These are phyloP conservation scores for Kwoniella newhampshirensis DNA, from an alignment of 768 basidiomycete species.

Conservation along the genomic window DNA sequence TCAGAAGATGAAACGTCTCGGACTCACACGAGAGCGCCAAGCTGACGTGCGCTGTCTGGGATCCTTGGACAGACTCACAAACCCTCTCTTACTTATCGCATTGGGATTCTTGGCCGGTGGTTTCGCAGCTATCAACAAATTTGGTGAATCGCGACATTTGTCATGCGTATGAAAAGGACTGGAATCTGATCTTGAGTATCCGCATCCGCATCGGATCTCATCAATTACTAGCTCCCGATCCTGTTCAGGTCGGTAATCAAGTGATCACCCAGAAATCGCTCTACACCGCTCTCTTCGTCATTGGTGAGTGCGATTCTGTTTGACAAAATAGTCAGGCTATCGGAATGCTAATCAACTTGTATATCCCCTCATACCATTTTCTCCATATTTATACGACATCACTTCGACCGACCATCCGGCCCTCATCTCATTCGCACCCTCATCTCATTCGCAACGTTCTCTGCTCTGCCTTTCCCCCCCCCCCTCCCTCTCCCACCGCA, in stretches of 20 bases:
- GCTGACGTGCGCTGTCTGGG: too few relatives aligned
- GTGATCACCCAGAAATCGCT: slow-evolving; percentile 83
- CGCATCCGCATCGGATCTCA: too few relatives aligned
- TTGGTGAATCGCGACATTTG: slow-evolving; percentile 67
- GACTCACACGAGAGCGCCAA: too few relatives aligned
- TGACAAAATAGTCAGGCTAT: too few relatives aligned
- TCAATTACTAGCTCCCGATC: slow-evolving; percentile 83
- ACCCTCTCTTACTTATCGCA: slow-evolving; percentile 73
- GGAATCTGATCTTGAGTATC: too few relatives aligned
- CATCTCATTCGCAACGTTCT: not conserved
- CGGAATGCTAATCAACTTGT: too few relatives aligned
- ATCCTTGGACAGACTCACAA: slow-evolving; percentile 64
- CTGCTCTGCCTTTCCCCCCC: not conserved
- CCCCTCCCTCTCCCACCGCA: not conserved
- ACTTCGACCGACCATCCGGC: too few relatives aligned
- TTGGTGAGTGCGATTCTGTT: too few relatives aligned
- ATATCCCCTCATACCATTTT: not conserved
- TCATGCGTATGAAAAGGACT: too few relatives aligned
- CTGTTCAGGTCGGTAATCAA: slow-evolving; percentile 75
- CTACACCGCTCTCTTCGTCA: slow-evolving; percentile 82
- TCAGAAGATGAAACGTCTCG: too few relatives aligned
- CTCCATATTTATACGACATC: not conserved
- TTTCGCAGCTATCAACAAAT: slow-evolving; percentile 85
- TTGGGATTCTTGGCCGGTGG: slow-evolving; percentile 85
- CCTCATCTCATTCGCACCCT: not conserved